Base-by-base conservation (phyloP, 352 stramenopile species). In the Phytophthora cajani region DNA sequence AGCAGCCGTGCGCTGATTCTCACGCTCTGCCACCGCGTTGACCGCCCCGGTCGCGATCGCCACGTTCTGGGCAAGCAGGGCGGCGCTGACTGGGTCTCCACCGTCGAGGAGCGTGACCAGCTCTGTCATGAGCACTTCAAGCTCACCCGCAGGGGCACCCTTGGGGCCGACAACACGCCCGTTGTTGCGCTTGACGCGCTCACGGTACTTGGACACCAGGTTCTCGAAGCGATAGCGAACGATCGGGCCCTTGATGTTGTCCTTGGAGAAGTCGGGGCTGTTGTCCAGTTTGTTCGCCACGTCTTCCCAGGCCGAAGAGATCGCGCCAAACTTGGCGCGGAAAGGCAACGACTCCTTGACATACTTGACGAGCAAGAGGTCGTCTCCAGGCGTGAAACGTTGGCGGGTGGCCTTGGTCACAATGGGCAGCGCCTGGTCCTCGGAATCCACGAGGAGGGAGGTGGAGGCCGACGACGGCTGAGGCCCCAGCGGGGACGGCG, bases 211-310 rank as follows among this genome's bases (percentile, higher is more conserved):
- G 30, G 54, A 36, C 38, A 77, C 64, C 0, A 80, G 42, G 27
- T 80, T 80, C 40, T 80, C 69, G 46, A 80, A 80, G 25, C 73
- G 73, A 49, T 80, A 80, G 52, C 73, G 73, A 40, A 80, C 73
- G 9, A 77, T 77, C 1, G 69, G 67, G 19, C 73, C 73, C 33
- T 80, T 77, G 19, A 80, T 65, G 40, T 58, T 64, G 64, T 77
- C 61, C 61, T 80, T 80, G 16, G 64, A 72, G 53, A 80, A 80
- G 7, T 72, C 69, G 0, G 64, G 61, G 14, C 56, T 65, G 17
- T 49, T 71, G 47, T 75, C 61, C 36, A 80, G 49, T 36, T 71
- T 77, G 30, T 42, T 50, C 16, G 73, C 73, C 60, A 80, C 73
- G 21, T 80, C 64, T 52, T 80, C 70, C 73, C 73, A 80, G 12